Conservation (phyloP, 176 grass and related monocot genomes). For the Bonia amplexicaulis region DNA sequence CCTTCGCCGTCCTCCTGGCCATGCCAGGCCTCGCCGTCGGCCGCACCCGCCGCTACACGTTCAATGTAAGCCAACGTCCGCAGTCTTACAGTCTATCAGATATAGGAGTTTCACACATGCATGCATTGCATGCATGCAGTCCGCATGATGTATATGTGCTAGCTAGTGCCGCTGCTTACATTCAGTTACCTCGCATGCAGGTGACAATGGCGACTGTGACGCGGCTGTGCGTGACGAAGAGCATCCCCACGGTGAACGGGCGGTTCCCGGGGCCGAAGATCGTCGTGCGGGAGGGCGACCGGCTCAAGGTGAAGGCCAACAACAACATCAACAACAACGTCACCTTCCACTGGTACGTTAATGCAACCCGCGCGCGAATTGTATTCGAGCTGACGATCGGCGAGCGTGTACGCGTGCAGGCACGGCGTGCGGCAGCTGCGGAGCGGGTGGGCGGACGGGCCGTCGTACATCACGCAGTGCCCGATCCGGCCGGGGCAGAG, state of each 20-base stretch:
- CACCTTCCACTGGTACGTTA: conserved; percentile 56
- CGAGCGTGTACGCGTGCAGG: not conserved
- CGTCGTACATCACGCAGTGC: conserved; percentile 79
- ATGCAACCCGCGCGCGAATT: not conserved
- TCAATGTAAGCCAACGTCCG: conserved; percentile 52
- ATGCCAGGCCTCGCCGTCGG: conserved; percentile 34
- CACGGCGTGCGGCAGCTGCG: conserved; percentile 51
- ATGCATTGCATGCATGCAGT: too few relatives aligned
- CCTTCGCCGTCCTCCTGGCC: conserved; percentile 11
- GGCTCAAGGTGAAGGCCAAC: conserved; percentile 36
- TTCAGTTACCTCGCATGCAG: not conserved
- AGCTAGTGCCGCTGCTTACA: not conserved
- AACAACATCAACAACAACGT: conserved; percentile 59
- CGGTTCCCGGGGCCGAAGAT: conserved; percentile 54
- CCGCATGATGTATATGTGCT: not conserved
- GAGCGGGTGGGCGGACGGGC: conserved; percentile 64
- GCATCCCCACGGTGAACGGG: conserved; percentile 62
- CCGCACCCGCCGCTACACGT: conserved; percentile 44
- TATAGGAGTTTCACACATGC: too few relatives aligned
- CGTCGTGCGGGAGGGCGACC: conserved; percentile 55
- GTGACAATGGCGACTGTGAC: conserved; percentile 63
- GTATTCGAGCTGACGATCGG: not conserved
- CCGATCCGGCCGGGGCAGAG: conserved; percentile 58
- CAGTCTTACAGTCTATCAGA: not conserved
- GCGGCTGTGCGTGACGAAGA: conserved; percentile 64